Conservation (phyloP, 331 rosid genomes). For the Acacia pycnantha region DNA sequence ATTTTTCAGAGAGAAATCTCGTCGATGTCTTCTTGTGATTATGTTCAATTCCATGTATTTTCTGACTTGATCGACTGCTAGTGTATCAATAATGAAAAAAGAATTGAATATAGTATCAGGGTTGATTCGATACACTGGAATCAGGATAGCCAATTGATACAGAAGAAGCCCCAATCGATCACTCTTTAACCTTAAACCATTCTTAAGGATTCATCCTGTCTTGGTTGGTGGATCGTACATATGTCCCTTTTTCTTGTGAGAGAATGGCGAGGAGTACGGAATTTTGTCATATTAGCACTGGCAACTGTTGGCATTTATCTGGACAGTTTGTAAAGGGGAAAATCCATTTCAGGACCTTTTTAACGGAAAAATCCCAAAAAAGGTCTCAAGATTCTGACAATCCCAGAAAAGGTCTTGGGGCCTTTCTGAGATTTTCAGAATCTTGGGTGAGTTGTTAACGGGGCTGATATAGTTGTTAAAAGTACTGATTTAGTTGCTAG, state of each 20-base stretch:
- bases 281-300: neutral
- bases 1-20: neutral
- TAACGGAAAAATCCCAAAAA: no score
- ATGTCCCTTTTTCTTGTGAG: neutral
- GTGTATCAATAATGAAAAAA: neutral
- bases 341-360: no score
- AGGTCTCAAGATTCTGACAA: no score
- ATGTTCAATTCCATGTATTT: neutral
- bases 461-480: no score
- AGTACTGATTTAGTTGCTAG: no score
- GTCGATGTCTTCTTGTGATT: neutral
- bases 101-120: neutral
- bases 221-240: neutral
- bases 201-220: neutral
- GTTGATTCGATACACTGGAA: neutral
- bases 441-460: no score
- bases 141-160: neutral
- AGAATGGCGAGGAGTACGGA: neutral
- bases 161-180: no score
- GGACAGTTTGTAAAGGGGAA: no score
- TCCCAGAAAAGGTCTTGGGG: no score
- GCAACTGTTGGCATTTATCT: neutral
- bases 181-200: neutral
- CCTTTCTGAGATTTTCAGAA: no score
- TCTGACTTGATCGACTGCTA: neutral